phyloP scores from a whole-genome alignment of 2,329 filamentous ascomycete genomes.

The Verticillium nubilum region DNA sequence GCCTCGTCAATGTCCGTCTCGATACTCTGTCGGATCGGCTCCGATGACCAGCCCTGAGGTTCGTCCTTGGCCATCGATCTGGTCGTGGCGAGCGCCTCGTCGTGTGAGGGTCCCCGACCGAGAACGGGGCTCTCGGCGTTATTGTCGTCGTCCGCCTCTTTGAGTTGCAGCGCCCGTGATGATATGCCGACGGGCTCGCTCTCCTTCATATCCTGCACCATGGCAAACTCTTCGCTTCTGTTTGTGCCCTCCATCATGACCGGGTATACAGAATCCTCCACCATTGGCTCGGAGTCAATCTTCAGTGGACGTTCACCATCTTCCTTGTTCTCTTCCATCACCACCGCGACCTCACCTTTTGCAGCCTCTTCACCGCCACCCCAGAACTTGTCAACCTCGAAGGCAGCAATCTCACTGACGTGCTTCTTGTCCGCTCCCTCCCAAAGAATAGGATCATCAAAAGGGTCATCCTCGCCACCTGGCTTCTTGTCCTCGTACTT shows the following conservation, averaged over 20 bases:
- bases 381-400: conserved; percentile 25
- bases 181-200: conserved; percentile 2
- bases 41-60: conserved; percentile 16
- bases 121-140: conserved; percentile 32
- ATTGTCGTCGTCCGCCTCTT: conserved; percentile 20
- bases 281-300: background rate
- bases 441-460: conserved; percentile 39
- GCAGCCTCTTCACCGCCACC: conserved; percentile 7
- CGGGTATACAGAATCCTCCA: background rate
- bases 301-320: conserved; percentile 3
- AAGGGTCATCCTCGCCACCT: conserved; percentile 33
- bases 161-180: conserved; percentile 1
- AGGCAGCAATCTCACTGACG: conserved; percentile 13
- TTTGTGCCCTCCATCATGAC: background rate
- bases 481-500: conserved; percentile 27
- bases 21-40: conserved; percentile 17
- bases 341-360: background rate
- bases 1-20: conserved; percentile 12
- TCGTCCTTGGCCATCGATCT: background rate
- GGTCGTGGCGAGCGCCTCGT: background rate
- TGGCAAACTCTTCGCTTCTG: conserved; percentile 3
- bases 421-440: conserved; percentile 34
- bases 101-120: conserved; percentile 15
- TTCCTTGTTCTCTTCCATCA: conserved; percentile 4
- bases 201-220: conserved; percentile 8